Evolutionary conservation across 352 stramenopile genomes (phyloP).

Genomic region (Phytophthora ramorum): DNA sequence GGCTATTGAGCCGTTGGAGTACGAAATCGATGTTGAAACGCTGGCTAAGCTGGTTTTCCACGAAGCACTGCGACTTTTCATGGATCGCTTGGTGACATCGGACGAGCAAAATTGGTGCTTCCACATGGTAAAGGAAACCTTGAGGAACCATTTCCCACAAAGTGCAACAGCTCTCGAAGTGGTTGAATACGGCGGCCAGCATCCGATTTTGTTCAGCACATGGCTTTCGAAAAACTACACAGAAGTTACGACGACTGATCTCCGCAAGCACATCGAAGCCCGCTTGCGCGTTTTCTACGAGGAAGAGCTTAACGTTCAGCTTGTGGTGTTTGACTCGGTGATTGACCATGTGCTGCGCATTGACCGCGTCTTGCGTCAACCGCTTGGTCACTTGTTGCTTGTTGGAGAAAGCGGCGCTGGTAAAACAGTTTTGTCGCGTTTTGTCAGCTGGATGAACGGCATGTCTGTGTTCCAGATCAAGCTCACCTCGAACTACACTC

Average conservation of each 20-base stretch:
- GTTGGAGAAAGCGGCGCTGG: constrained; percentile 98
- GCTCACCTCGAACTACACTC: constrained; percentile 97
- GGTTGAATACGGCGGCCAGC: constrained; percentile 80
- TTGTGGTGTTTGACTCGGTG: constrained; percentile 99
- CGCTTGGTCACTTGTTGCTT: constrained; percentile 98
- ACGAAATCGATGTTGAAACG: constrained; percentile 95
- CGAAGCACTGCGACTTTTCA: constrained; percentile 98
- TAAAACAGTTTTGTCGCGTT: constrained; percentile 99
- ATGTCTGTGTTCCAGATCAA: constrained; percentile 99
- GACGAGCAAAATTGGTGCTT: constrained; percentile 98
- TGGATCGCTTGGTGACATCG: constrained; percentile 97
- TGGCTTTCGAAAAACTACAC: constrained; percentile 99
- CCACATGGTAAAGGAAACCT: constrained; percentile 82
- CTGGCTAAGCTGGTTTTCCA: constrained; percentile 98
- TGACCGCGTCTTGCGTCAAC: constrained; percentile 97
- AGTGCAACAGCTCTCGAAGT: constrained; percentile 75
- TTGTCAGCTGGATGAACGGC: constrained; percentile 99
- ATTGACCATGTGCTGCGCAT: constrained; percentile 99
- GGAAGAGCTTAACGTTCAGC: constrained; percentile 99
- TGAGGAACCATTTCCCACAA: constrained; percentile 86
- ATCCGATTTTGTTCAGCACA: constrained; percentile 97
- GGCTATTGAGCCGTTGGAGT: constrained; percentile 95
- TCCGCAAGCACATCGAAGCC: constrained; percentile 97
- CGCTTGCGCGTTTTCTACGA: constrained; percentile 99
- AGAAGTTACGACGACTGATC: constrained; percentile 91